Base-by-base conservation (phyloP, 2,329 filamentous ascomycete genomes). In the Aspergillus melleus region DNA sequence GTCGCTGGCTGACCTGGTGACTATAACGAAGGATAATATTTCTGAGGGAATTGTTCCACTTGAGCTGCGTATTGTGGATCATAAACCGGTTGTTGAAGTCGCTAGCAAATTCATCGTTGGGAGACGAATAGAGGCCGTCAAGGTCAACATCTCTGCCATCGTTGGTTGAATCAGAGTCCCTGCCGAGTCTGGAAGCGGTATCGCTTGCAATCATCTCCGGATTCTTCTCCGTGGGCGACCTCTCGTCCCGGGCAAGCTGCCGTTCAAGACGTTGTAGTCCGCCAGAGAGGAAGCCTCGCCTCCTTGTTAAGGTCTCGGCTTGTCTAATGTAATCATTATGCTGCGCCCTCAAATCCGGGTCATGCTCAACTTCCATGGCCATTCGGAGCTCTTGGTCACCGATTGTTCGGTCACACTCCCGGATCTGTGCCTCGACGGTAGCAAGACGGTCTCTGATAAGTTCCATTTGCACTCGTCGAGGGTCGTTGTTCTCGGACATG, bases 81-180 rank as follows among this genome's bases (percentile, higher is more conserved):
- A 98, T 94, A 79, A 99, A 99, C 2, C 95, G 90, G 72, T 99
- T 99, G 74, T 96, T 95, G 81, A 97, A 99, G 72, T 98, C 93
- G 74, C 90, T 96, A 52, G 91, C 88, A 66, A 94, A 94, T 65
- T 97, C 92, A 16, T 90, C 86, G 3, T 88, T 85, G 1, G 89
- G 86, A 2, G 88, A 86, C 1, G 89, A 84, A 64, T 91, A 88
- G 55, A 89, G 80, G 14, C 83, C 84, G 50, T 83, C 81, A 30
- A 80, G 68, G 32, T 84, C 80, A 22, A 76, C 68, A 55, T 81
- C 77, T 24, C 83, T 83, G 44, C 84, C 83, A 53, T 87, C 85
- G n/a, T 81, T 80, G 36, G 80, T 79, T 12, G 79, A 73, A 6
- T 82, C 81, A 1, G 68, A 64, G 57, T 72, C 71, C 9, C 59